Evolutionary conservation across 1,284 basidiomycete species (phyloP), one percentile per base, ranked within the genome.

Genomic region (Boletellus deceptivus): DNA sequence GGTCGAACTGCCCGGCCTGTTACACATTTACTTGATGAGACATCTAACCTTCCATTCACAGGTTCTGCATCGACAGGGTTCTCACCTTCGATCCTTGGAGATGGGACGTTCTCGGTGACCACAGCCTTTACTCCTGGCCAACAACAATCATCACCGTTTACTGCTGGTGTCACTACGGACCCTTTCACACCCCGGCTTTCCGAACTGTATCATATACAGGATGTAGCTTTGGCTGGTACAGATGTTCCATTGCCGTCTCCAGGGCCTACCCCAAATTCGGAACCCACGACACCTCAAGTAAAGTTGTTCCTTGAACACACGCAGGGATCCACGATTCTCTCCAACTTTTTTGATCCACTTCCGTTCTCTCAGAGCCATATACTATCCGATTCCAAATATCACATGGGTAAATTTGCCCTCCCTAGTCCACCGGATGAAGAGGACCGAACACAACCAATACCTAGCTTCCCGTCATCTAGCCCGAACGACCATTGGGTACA

Each of bases 401-500:
- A 77, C 3, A 59, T 74, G 24, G 89, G 88, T 20, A 91, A 90
- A 67, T 91, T 90, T 63, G 79, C 85, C 6, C 67, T 89, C 39
- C 79, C 84, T 3, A 83, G 76, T 50, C 80, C 84, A 5, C 78
- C 79, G 3, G 74, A 77, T 42, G 80, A 83, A 46, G 69, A 73
- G 46, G 75, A 75, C 43, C 60, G 64, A 45, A 67, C 66, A 14
- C 65, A 66, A 38, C 63, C 63, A 8, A 53, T 70, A 49, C 60
- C 59, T 31, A 10, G 13, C 10, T 24, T 33, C 10, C 47, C 55
- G 24, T 51, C 61, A 14, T 53, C 58, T n/a, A 43, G 16, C 40
- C 57, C 53, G 49, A 52, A 48, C 4, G 57, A 52, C 18, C 70
- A 70, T 3, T 84, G 83, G 83, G 71, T 70, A 50, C 54, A 59